phyloP scores from a whole-genome alignment of 306 rosid species.

The Castanea crenata region DNA sequence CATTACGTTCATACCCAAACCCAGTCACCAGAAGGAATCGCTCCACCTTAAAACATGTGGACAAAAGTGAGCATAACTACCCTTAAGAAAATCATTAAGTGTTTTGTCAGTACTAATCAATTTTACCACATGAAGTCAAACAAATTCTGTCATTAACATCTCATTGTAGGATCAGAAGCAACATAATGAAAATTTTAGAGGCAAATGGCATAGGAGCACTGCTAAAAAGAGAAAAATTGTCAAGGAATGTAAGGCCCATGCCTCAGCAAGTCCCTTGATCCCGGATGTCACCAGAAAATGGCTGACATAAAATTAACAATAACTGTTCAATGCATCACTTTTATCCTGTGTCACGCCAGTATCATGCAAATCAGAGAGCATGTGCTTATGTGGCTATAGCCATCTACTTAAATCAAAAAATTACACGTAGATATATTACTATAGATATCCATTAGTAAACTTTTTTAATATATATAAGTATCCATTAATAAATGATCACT shows the following conservation, averaged over 20 bases:
- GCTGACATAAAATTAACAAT: background rate
- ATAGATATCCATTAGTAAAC: no score
- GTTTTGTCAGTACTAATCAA: slow-evolving; percentile 2
- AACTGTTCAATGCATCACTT: background rate
- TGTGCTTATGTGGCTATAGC: background rate
- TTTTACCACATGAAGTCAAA: background rate
- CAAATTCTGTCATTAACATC: background rate
- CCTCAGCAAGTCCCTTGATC: background rate
- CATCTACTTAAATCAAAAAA: background rate
- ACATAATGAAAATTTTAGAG: background rate
- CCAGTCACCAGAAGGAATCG: slow-evolving; percentile 90
- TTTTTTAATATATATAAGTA: background rate
- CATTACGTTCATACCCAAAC: slow-evolving; percentile 94
- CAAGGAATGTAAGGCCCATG: background rate
- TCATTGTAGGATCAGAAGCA: background rate
- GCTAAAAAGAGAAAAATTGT: background rate
- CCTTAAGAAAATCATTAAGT: slow-evolving; percentile 5
- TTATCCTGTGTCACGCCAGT: background rate
- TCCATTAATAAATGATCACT: background rate
- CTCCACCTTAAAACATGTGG: slow-evolving; percentile 58
- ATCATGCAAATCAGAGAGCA: background rate
- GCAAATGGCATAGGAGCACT: background rate
- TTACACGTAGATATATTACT: no score
- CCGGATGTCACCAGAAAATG: background rate
- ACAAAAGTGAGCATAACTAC: background rate